These are phyloP conservation scores for Clarireedia sp. DNA, from an alignment of 2,329 filamentous ascomycete species.

Conservation along the genomic window DNA sequence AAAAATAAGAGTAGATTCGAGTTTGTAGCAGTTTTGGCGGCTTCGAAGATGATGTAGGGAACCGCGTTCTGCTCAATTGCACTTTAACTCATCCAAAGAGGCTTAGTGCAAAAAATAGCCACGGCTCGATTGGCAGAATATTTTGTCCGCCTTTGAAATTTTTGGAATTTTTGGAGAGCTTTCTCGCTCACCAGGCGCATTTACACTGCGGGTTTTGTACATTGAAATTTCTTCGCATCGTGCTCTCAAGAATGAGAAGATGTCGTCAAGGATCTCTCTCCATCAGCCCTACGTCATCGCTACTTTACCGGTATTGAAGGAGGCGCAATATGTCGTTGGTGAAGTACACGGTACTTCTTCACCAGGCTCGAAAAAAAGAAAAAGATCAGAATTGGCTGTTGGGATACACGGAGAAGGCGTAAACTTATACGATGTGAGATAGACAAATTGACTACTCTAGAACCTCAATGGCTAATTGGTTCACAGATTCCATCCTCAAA, in stretches of 20 bases:
- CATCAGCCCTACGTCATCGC: conserved; percentile 58
- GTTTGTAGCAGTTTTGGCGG: background rate
- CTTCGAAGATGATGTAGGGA: background rate
- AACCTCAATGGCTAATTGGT: conserved; percentile 2
- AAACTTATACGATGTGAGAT: conserved; percentile 56
- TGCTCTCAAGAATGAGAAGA: conserved; percentile 10
- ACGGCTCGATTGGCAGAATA: conserved; percentile 3
- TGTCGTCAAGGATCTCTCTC: conserved; percentile 46
- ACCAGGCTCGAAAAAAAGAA: conserved; percentile 50
- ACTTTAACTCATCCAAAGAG: conserved; percentile 2
- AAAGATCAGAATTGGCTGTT: conserved; percentile 55
- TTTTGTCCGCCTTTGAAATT: conserved; percentile 12
- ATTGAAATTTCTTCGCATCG: background rate
- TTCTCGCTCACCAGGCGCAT: background rate
- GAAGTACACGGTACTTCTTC: conserved; percentile 54
- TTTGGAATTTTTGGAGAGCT: conserved; percentile 3
- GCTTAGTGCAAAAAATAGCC: background rate
- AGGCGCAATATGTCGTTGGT: conserved; percentile 48
- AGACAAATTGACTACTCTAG: background rate
- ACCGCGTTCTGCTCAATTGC: conserved; percentile 2
- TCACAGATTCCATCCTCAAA: conserved; percentile 50
- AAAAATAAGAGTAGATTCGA: background rate
- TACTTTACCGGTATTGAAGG: conserved; percentile 49
- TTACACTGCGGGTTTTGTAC: background rate
- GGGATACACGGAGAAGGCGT: conserved; percentile 58